Conservation (phyloP, 2,329 filamentous ascomycete species). For the Ceratocystis albifundus region DNA sequence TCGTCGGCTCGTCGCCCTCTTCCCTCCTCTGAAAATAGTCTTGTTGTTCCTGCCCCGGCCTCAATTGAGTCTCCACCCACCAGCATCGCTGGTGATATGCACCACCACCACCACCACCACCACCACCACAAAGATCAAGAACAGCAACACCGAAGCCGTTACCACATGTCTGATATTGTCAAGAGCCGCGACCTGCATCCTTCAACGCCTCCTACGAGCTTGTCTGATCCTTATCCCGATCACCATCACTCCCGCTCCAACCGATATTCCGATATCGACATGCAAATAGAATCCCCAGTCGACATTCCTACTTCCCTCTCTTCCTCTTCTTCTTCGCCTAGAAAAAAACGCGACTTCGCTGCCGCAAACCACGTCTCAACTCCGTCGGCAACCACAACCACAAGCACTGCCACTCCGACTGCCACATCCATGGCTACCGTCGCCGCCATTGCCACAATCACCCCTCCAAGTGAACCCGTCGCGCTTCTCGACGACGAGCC, state of each 20-base stretch:
- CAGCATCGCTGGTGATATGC: conserved; percentile 16
- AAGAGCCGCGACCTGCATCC: conserved; percentile 1
- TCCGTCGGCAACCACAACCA: not conserved
- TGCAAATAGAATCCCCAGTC: not conserved
- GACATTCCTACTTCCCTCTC: not conserved
- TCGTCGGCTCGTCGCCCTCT: not conserved
- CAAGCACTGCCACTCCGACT: not conserved
- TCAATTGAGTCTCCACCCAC: conserved; percentile 21
- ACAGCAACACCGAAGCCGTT: no score
- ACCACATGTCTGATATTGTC: not conserved
- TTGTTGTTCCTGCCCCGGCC: not conserved
- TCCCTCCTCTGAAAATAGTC: not conserved
- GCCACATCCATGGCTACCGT: not conserved
- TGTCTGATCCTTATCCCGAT: not conserved
- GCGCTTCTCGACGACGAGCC: conserved; percentile 17
- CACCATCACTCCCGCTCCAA: not conserved
- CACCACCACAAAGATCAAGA: not conserved
- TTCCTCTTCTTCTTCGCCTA: not conserved
- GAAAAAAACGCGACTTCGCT: not conserved
- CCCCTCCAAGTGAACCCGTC: conserved; percentile 20
- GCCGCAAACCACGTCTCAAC: not conserved
- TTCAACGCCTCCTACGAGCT: conserved; percentile 10
- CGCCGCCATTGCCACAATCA: conserved; percentile 12
- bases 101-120: not conserved
- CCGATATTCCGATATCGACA: not conserved